Conservation (phyloP, 306 rosid species). For the Sechiopsis laciniata region DNA sequence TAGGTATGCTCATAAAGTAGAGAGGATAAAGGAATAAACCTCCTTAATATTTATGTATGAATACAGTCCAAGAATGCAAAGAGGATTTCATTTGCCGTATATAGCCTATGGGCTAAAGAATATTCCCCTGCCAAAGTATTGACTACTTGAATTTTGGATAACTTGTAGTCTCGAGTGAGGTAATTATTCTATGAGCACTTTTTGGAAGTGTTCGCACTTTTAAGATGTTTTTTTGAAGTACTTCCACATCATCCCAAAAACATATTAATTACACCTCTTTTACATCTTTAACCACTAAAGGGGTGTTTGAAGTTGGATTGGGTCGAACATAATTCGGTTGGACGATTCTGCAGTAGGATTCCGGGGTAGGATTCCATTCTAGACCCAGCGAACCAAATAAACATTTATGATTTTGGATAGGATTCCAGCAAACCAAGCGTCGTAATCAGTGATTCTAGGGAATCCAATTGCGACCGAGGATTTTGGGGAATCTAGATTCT, state of each 20-base stretch:
- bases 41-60: background rate
- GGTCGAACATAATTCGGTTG: no score
- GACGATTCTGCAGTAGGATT: no score
- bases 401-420: no score
- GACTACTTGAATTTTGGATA: background rate
- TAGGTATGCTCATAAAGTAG: background rate
- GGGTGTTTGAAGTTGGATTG: no score
- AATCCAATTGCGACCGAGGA: no score
- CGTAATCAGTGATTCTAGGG: no score
- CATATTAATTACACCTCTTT: background rate
- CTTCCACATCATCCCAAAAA: background rate
- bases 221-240: background rate
- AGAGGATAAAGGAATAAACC: background rate
- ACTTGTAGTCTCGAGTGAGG: background rate
- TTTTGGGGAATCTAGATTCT: no score
- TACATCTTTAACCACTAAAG: background rate
- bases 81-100: background rate
- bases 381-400: no score
- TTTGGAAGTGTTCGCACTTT: background rate
- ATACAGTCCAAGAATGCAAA: background rate
- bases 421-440: no score
- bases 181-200: background rate
- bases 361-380: no score
- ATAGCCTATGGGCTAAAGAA: slow-evolving; percentile 5
- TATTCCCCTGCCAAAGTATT: background rate